These are phyloP conservation scores for Canna indica DNA, from an alignment of 176 grass and related monocot species.

Conservation along the genomic window DNA sequence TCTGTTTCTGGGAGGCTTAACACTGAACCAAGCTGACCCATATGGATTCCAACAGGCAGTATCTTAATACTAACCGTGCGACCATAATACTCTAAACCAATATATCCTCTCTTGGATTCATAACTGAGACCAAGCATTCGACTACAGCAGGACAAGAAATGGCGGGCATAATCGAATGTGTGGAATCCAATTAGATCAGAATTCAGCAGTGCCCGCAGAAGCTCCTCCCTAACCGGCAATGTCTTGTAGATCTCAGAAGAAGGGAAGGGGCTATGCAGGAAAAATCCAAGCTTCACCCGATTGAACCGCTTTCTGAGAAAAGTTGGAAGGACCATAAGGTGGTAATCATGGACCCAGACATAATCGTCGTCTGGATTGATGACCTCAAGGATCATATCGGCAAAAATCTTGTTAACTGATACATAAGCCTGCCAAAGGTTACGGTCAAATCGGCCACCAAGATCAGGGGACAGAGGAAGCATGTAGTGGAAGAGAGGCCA, in stretches of 20 bases:
- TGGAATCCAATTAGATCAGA: constrained; percentile 90
- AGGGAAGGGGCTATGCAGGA: constrained; percentile 86
- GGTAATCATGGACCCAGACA: constrained; percentile 94
- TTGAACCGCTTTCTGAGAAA: constrained; percentile 85
- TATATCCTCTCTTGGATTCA: constrained; percentile 83
- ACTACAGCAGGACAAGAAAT: constrained; percentile 86
- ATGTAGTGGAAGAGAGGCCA: constrained; percentile 99
- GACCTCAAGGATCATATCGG: constrained; percentile 87
- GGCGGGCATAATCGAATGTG: constrained; percentile 84
- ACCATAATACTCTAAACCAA: constrained; percentile 79
- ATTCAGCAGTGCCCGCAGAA: constrained; percentile 64
- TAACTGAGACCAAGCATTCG: constrained; percentile 85
- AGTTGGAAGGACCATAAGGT: constrained; percentile 78
- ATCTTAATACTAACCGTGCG: constrained; percentile 87
- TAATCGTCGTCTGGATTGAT: constrained; percentile 88
- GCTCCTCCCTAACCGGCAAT: constrained; percentile 66
- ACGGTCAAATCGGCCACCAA: constrained; percentile 84
- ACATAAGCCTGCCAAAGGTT: constrained; percentile 82
- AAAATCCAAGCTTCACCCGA: constrained; percentile 71
- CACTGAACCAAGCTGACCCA: constrained; percentile 55
- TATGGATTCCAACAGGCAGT: constrained; percentile 74
- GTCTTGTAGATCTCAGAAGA: constrained; percentile 86
- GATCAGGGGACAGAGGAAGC: constrained; percentile 85
- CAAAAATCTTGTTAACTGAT: constrained; percentile 91
- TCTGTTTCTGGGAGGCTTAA: constrained; percentile 50